Evolutionary conservation across 306 rosid genomes (phyloP), one percentile per base, ranked within the genome.

Genomic region (Crotalaria pallida): DNA sequence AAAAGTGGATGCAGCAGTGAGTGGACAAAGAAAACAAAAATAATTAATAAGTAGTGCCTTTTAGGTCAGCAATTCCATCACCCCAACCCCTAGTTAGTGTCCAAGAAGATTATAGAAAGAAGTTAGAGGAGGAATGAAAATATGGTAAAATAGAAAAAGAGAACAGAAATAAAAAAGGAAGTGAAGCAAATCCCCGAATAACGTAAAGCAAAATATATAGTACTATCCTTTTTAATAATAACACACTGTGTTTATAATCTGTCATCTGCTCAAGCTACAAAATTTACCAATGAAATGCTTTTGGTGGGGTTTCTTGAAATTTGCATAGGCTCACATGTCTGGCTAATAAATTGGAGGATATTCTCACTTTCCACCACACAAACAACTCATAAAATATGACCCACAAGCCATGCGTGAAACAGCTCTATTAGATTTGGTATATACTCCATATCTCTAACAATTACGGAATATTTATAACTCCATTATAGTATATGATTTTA

Each of bases 361-460:
- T 79, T 75, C 71, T 77, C 81, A 79, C 88, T 90, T 85, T 88
- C 91, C 91, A 81, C 89, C 88, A 75, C 91, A 89, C 73, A 74
- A 74, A 83, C 90, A 88, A 86, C 88, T 88, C 84, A 86, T 85
- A 87, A 73, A 82, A 85, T 85, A 87, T 85, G 91, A 78, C 88
- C 94, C 94, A 93, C 98, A 84, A 80, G 82, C 90, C 94, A 84
- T 85, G 92, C 87, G 82, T 79, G 81, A 80, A 85, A 84, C 90
- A 85, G 82, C 85, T 87, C 89, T 79, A 84, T 81, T 84, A 81
- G 85, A 89, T 84, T 93, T 85, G 82, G 64, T 79, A 3, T 27
- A 6, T 26, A 1, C 31, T 4, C 2, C 4, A 26, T 31, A 75
- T 76, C 81, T 43, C 72, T 47, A 51, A 56, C 73, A 49, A 63